A percentile compares a stretch with the other conserved stretches of the same genome.
These are phyloP conservation scores for Theobroma grandiflorum DNA, from an alignment of 441 rosid species.

Conservation along the genomic window DNA sequence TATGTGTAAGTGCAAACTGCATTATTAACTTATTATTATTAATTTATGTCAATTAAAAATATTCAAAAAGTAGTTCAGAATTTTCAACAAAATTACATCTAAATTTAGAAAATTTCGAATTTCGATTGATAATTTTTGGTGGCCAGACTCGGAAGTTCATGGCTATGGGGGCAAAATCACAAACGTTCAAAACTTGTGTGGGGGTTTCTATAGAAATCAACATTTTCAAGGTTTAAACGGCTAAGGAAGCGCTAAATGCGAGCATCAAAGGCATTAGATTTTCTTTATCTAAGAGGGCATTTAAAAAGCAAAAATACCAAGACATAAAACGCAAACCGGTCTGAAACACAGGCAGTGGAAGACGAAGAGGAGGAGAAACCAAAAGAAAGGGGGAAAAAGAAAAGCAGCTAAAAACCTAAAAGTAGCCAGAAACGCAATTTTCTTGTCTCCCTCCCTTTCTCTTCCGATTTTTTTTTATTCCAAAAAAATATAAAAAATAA, in stretches of 20 bases:
- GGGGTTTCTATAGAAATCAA: neutral
- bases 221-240: neutral
- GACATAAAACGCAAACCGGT: neutral
- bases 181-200: neutral
- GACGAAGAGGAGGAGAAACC: neutral
- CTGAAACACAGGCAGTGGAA: constrained; percentile 2
- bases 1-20: too few relatives aligned
- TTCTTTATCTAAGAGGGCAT: neutral
- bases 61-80: neutral
- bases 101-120: neutral
- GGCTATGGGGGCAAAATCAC: neutral
- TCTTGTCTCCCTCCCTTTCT: constrained; percentile 6
- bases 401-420: neutral
- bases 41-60: too few relatives aligned
- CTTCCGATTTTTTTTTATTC: neutral
- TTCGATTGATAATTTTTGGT: neutral
- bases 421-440: neutral
- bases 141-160: too few relatives aligned
- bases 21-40: too few relatives aligned
- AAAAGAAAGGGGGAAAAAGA: neutral
- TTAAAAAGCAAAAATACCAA: neutral
- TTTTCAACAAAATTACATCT: neutral
- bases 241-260: neutral
- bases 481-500: neutral
- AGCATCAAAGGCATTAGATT: neutral